Evolutionary conservation across 139 green algal species (phyloP), one percentile per base, ranked within the genome.

Genomic region (Chlamydomonas schloesseri): DNA sequence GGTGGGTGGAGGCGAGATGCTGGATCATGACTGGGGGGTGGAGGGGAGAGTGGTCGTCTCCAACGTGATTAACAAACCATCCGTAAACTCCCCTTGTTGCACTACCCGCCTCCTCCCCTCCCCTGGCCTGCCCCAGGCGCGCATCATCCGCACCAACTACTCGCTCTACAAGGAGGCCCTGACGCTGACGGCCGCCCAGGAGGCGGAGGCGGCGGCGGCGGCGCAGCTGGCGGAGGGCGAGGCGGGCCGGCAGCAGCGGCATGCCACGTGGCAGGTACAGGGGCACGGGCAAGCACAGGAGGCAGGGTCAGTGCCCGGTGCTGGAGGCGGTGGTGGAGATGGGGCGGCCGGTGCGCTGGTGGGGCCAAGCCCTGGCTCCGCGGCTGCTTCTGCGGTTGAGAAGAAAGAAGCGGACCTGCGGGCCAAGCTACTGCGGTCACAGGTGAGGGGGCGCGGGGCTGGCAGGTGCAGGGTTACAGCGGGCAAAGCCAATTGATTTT

Each of bases 121-220:
- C 55, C 55, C 55, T 60, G 11, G 14, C 50, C 14, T 57, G 11
- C 50, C 55, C 55, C 55, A 60, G 60, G 86, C 86, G 0, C 83
- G 83, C 53, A 83, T 90, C 50, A 84, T 91, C 42, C 84, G 89
- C n/a, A 73, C 81, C 57, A 92, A 82, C 84, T 92, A 84, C 84
- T 47, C 74, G 50, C 71, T 92, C 1, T 92, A 92, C 84, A 81
- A 77, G 46, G 88, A 91, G 64, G 88, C 88, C 3, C 69, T 87
- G 3, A 46, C 64, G 50, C 78, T 91, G 3, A 87, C 88, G 26
- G 88, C 87, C 60, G 65, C 60, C n/a, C 80, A 84, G 73, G 50
- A 36, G 71, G 28, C 14, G 76, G 62, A 73, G 53, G 42, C 42
- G 6, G 42, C 42, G 6, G 42, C 42, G 42, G 42, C 42, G 42